Evolutionary conservation across 345 rosid genomes (phyloP), one percentile per base, ranked within the genome.

Genomic region (Populus tremula): DNA sequence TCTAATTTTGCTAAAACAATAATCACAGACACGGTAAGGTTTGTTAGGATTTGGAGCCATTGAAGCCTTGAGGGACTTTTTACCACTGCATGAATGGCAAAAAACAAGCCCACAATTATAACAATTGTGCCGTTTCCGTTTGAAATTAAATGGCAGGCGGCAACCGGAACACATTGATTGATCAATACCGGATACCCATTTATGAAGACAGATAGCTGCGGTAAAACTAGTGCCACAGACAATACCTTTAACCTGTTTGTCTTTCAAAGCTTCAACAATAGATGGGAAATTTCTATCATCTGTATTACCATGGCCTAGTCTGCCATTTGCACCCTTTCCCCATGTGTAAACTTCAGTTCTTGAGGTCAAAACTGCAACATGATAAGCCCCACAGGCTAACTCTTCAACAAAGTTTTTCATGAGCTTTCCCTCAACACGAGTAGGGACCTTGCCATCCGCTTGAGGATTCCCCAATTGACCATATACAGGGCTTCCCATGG

Each of bases 61-160:
- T 14, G 94, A 85, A 81, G 97, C 93, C 81, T 86, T 91, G 45
- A 83, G 76, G 5, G 91, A 82, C 71, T 82, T 89, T 79, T 82
- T 90, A 73, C 84, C 80, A 65, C 92, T 90, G 82, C 94, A 90
- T 31, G 86, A 81, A 23, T 83, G 85, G 61, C 94, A 92, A 82
- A 86, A 85, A 35, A 80, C 90, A 56, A 86, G 81, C 66, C 93
- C 94, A 69, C 97, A 90, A 36, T 90, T 88, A 72, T 90, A 91
- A 84, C 96, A 91, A 76, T 90, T 87, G 75, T 91, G 96, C 38
- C 91, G 85, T 84, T 87, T 88, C 77, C 94, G 88, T 81, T 83
- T 81, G 84, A 86, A 88, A 49, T 84, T 88, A 75, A 88, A 90
- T 62, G 86, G 86, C 76, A 75, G 71, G 27, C 62, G 88, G 79